Percentiles rank a stretch among this genome's conserved stretches.
Conservation (phyloP, 257 asterid species). For the Fraxinus cuspidata region DNA sequence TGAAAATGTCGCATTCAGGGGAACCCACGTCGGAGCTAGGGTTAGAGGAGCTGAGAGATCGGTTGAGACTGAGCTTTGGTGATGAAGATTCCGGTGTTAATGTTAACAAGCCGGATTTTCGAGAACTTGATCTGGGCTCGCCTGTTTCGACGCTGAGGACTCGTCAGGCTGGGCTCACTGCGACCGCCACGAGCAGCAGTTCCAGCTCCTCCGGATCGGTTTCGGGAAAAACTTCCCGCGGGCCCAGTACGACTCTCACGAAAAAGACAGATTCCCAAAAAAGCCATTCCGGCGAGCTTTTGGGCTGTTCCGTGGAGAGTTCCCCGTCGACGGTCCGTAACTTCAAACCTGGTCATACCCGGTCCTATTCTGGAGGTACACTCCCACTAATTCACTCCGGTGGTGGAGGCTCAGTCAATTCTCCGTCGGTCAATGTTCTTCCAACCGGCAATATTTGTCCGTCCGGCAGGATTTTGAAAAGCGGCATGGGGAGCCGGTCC, state of each 20-base stretch:
- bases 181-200: constrained; percentile 58
- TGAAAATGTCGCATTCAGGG: constrained; percentile 50
- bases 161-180: constrained; percentile 24
- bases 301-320: constrained; percentile 36
- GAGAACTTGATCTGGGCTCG: constrained; percentile 77
- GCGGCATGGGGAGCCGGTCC: constrained; percentile 58
- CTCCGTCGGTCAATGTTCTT: constrained; percentile 46
- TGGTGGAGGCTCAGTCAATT: constrained; percentile 46
- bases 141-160: constrained; percentile 64
- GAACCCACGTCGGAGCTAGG: constrained; percentile 40
- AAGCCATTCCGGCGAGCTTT: constrained; percentile 69
- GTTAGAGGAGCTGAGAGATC: constrained; percentile 52
- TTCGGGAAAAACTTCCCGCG: constrained; percentile 49
- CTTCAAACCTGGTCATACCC: constrained; percentile 44
- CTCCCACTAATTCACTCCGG: constrained; percentile 51
- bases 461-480: constrained; percentile 57
- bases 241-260: constrained; percentile 28
- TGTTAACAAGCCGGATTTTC: constrained; percentile 75
- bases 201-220: constrained; percentile 90
- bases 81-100: constrained; percentile 31
- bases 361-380: constrained; percentile 66
- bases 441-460: constrained; percentile 85
- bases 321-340: constrained; percentile 46
- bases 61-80: constrained; percentile 34
- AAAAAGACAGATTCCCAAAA: constrained; percentile 47